Base-by-base conservation (phyloP, 495 filamentous ascomycete species). In the Aspergillus kassunensis region DNA sequence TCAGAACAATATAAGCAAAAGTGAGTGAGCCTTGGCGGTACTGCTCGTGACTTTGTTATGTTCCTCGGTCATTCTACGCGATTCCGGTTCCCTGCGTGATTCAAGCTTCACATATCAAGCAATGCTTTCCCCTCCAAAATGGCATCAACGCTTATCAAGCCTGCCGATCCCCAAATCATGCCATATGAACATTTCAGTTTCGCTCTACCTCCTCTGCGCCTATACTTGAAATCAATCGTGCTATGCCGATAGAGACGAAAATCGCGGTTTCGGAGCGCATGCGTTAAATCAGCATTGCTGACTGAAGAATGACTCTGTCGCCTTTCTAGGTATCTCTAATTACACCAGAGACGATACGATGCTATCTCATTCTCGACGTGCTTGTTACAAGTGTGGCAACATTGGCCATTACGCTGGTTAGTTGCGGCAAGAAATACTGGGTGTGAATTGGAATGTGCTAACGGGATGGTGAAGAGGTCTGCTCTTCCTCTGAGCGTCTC, bases 331-430 rank as follows among this genome's bases (percentile, higher is more conserved):
- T n/a, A n/a, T n/a, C n/a, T n/a, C 29, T 60, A 44, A 63, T 46
- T 69, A 61, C 55, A 64, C 57, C 4, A 46, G 70, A 60, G 41
- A 29, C 57, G 93, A 90, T 85, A 92, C 91, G 76, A 95, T 95
- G 61, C 81, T 97, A 66, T 92, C 91, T 68, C 90, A 92, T 70
- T 92, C 91, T 68, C 90, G 93, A 71, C 89, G 95, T 72, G 95
- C 92, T 56, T 99, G 95, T 84, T 99, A 97, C 82, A 99, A 99
- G 79, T 99, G 95, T 80, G 95, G 95, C 74, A 96, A 96, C 66
- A 91, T 99, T 68, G 93, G 93, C 71, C 93, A 99, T 77, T 97
- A 95, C 69, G 93, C 93, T 60, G 82, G 82, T 86, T 70, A 71
- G 80, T 75, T 58, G 50, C 51, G 30, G 47, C 29, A 35, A 12